Conservation (phyloP, 208 protist species). For the Leishmania turanica region DNA sequence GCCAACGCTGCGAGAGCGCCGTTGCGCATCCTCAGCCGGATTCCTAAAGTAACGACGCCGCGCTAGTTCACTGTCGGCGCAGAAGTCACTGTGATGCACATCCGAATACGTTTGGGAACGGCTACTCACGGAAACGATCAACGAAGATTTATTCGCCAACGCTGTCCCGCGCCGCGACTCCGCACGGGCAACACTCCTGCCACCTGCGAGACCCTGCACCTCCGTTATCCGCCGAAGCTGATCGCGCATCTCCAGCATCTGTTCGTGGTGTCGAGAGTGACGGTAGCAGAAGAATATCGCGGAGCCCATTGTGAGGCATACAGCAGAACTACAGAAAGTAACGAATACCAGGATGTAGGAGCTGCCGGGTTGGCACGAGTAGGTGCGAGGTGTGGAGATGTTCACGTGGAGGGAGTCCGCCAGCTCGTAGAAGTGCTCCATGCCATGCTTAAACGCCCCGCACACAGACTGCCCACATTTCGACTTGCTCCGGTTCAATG, state of each 20-base stretch:
- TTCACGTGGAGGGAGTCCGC: background rate
- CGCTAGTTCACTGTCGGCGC: background rate
- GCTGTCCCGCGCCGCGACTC: background rate
- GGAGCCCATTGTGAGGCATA: constrained; percentile 15
- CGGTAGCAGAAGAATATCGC: constrained; percentile 8
- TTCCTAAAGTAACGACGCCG: background rate
- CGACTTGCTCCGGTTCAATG: constrained; percentile 19
- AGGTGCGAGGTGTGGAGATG: constrained; percentile 3
- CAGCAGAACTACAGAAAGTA: constrained; percentile 18
- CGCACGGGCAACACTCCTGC: too few species aligned
- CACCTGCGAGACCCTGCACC: constrained; percentile 4
- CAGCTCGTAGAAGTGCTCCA: constrained; percentile 37
- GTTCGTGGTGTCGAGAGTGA: background rate
- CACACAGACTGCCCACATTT: constrained; percentile 58
- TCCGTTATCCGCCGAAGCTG: constrained; percentile 16
- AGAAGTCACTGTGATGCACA: background rate
- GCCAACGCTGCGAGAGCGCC: constrained; percentile 4
- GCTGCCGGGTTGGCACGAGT: constrained; percentile 30
- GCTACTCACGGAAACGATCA: background rate
- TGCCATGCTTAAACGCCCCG: constrained; percentile 26
- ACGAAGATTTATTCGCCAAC: background rate
- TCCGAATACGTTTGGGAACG: background rate
- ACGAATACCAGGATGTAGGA: constrained; percentile 32
- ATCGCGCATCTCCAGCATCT: constrained; percentile 14
- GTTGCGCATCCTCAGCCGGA: background rate